A percentile compares a stretch with the other conserved stretches of the same genome.
These are phyloP conservation scores for Xerocomellus chrysenteron DNA, from an alignment of 768 basidiomycete species.

Conservation along the genomic window DNA sequence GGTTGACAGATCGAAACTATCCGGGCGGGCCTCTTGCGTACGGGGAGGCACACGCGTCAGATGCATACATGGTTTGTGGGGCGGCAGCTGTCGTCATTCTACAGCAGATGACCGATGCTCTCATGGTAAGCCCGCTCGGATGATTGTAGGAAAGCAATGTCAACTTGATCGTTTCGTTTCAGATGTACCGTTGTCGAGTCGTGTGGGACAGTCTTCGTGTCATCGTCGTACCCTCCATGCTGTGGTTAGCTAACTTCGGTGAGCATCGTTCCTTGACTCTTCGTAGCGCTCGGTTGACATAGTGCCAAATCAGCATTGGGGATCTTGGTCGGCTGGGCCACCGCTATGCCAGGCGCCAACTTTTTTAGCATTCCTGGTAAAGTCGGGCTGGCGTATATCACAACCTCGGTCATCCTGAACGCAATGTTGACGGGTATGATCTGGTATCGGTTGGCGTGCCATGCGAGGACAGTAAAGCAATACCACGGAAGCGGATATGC, in stretches of 20 bases:
- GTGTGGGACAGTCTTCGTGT: constrained; percentile 25
- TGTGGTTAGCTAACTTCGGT: constrained; percentile 18
- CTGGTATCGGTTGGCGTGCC: constrained; percentile 1
- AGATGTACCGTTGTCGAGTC: constrained; percentile 38
- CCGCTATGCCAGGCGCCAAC: not conserved
- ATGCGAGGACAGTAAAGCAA: not conserved
- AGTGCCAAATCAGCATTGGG: constrained; percentile 1
- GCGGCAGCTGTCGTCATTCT: constrained; percentile 23
- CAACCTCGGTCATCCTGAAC: constrained; percentile 6
- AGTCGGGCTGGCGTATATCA: constrained; percentile 2
- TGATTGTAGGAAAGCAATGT: no score
- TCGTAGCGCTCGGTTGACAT: not conserved
- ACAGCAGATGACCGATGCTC: constrained; percentile 31
- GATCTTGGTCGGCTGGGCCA: not conserved
- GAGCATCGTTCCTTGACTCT: not conserved
- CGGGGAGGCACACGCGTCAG: constrained; percentile 18
- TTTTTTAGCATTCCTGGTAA: not conserved
- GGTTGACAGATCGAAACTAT: constrained; percentile 32
- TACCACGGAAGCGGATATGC: not conserved
- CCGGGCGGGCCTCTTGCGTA: constrained; percentile 36
- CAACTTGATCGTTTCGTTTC: constrained; percentile 4
- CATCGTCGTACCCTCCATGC: constrained; percentile 5
- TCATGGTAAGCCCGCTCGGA: constrained; percentile 13
- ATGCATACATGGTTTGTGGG: constrained; percentile 24
- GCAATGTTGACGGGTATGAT: constrained; percentile 9